These are phyloP conservation scores for Penicillium capsulatum DNA, from an alignment of 2,329 filamentous ascomycete genomes.

Conservation along the genomic window DNA sequence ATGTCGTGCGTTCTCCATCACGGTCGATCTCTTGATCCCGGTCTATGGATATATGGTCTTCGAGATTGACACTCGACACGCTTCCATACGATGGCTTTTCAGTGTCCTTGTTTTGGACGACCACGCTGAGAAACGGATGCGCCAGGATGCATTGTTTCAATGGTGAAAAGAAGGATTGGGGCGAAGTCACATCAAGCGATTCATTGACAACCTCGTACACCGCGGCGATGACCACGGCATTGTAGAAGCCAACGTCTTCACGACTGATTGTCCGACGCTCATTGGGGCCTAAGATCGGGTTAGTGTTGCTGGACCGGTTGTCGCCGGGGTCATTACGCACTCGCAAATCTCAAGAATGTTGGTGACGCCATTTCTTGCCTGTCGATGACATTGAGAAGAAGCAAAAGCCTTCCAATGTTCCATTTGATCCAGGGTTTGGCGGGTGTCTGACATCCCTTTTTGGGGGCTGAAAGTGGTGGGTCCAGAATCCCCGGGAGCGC, in stretches of 20 bases:
- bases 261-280: slow-evolving; percentile 42
- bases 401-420: too few species aligned
- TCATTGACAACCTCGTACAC: slow-evolving; percentile 28
- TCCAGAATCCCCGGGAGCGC: too few species aligned
- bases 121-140: slow-evolving; percentile 38
- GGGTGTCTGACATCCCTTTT: too few species aligned
- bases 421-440: too few species aligned
- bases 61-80: slow-evolving; percentile 33
- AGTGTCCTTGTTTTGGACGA: slow-evolving; percentile 35
- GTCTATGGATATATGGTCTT: slow-evolving; percentile 38
- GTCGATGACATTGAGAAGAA: too few species aligned
- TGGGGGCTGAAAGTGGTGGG: too few species aligned
- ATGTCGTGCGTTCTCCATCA: slow-evolving; percentile 9
- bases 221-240: slow-evolving; percentile 38
- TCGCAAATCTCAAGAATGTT: slow-evolving; percentile 27
- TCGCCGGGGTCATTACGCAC: slow-evolving; percentile 12
- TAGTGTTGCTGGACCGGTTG: slow-evolving; percentile 1
- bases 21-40: slow-evolving; percentile 1
- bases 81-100: slow-evolving; percentile 36
- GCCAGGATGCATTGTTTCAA: slow-evolving; percentile 38
- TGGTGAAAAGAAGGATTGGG: slow-evolving; percentile 28
- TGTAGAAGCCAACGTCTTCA: slow-evolving; percentile 42
- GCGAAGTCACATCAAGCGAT: slow-evolving; percentile 12
- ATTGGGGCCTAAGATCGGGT: slow-evolving; percentile 31
- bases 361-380: not conserved